Conservation (phyloP, 2,329 filamentous ascomycete genomes). For the Colletotrichum musicola region DNA sequence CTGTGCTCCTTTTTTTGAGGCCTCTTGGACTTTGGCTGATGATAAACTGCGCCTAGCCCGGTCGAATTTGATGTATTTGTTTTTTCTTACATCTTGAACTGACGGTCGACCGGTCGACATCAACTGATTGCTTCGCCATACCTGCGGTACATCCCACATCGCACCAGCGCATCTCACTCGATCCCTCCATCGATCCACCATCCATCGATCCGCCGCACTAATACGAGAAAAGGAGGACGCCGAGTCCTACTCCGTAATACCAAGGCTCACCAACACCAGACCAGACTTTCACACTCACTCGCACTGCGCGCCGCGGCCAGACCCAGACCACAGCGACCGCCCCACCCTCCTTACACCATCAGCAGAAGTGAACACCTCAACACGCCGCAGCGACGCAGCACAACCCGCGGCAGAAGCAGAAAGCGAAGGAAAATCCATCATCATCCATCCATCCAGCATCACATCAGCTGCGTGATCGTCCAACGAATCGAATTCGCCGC, state of each 20-base stretch:
- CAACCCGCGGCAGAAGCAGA: not conserved
- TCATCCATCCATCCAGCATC: conserved; percentile 4
- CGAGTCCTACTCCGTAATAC: conserved; percentile 26
- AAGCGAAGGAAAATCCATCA: not conserved
- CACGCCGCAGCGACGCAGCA: too few relatives aligned
- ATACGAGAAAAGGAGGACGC: conserved; percentile 23
- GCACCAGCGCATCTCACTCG: not conserved
- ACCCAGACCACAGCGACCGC: not conserved
- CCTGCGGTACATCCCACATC: not conserved
- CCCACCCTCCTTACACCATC: not conserved
- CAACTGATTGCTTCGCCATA: not conserved
- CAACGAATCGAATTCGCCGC: not conserved
- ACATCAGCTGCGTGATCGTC: not conserved
- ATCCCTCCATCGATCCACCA: conserved; percentile 25
- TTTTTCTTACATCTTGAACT: conserved; percentile 1
- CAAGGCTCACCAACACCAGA: conserved; percentile 24
- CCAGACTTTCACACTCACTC: not conserved
- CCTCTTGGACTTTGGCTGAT: conserved; percentile 12
- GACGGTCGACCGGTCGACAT: conserved; percentile 15
- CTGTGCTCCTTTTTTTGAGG: conserved; percentile 20
- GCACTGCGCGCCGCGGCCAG: conserved; percentile 23
- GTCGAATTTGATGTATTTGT: not conserved
- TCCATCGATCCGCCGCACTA: conserved; percentile 23
- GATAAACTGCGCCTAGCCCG: not conserved
- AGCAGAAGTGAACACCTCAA: not conserved